Evolutionary conservation across 352 stramenopile genomes (phyloP), one percentile per base, ranked within the genome.

Genomic region (Paralagenidium karlingii): DNA sequence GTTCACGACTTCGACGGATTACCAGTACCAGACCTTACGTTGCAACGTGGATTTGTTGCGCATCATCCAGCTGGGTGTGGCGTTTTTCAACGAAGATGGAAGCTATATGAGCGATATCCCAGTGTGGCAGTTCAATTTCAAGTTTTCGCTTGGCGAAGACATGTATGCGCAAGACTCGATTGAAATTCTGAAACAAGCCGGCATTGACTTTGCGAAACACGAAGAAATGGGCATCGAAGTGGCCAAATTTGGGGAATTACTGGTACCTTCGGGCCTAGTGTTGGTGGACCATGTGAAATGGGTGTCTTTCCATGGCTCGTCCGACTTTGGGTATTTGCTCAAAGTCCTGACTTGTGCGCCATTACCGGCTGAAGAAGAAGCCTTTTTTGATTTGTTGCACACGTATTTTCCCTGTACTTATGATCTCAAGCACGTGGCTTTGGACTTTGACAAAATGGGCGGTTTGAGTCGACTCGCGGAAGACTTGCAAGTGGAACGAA

Each of bases 61-160:
- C 45, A 97, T 99, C 56, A 99, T 99, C 55, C 95, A 99, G 52
- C 58, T 99, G 7, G 96, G 96, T 41, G 64, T 99, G 10, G 82
- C 85, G 16, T 98, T 99, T 51, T 95, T 95, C 31, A 91, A 98
- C 56, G 92, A 96, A 36, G 70, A 96, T 53, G 90, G 87, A 21
- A 82, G 97, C 45, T 96, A 96, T 56, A 95, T 96, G 57, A 62
- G 69, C 32, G 91, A 91, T 40, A 91, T 96, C 68, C 93, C 90
- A 3, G 97, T 96, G 53, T 99, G 91, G 92, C 96, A 99, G 68
- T 99, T 99, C 71, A 99, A 99, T 74, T 99, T 99, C 68, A 94
- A 96, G 61, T 99, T 99, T 55, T 94, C 81, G 50, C 56, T 99
- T 22, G 69, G 84, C 43, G 94, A 98, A 51, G 96, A 99, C 73